A percentile compares a stretch with the other conserved stretches of the same genome.
Evolutionary conservation across 2,329 filamentous ascomycete genomes (phyloP).

Genomic region (Penicillium occitanis): DNA sequence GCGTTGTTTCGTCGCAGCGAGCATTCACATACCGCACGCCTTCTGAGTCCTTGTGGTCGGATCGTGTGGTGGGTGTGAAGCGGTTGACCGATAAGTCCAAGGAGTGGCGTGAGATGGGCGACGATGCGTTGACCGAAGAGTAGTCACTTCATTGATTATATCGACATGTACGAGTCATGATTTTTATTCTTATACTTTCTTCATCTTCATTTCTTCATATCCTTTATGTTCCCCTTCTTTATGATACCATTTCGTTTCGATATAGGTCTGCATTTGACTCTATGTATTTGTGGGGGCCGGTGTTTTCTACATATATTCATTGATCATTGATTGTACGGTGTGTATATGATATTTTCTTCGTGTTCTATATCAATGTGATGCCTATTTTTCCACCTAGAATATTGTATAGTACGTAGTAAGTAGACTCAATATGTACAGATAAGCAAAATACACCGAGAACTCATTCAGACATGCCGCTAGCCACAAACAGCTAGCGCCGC

Average conservation of each 20-base stretch:
- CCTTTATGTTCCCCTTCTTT: conserved; percentile 26
- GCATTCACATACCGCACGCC: conserved; percentile 91
- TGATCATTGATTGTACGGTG: neutral
- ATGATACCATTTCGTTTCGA: conserved; percentile 41
- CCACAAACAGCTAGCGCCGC: neutral
- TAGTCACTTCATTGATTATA: conserved; percentile 23
- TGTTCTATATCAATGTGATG: neutral
- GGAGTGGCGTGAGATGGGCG: conserved; percentile 86
- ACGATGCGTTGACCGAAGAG: conserved; percentile 66
- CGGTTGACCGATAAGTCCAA: conserved; percentile 77
- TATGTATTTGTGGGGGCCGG: conserved; percentile 1
- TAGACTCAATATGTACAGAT: no score
- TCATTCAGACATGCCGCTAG: neutral
- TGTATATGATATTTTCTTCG: neutral
- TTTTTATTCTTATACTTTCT: conserved; percentile 6
- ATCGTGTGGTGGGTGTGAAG: conserved; percentile 76
- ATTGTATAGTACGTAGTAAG: no score
- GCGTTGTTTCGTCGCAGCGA: conserved; percentile 91
- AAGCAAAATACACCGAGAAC: neutral
- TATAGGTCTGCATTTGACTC: conserved; percentile 12
- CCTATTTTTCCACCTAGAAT: neutral
- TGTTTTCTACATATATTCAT: neutral
- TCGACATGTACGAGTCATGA: conserved; percentile 5
- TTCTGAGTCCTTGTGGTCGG: conserved; percentile 86
- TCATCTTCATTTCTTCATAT: conserved; percentile 21